Evolutionary conservation across 2,329 filamentous ascomycete species (phyloP), one percentile per base, ranked within the genome.

Genomic region (Stemphylium beticola): DNA sequence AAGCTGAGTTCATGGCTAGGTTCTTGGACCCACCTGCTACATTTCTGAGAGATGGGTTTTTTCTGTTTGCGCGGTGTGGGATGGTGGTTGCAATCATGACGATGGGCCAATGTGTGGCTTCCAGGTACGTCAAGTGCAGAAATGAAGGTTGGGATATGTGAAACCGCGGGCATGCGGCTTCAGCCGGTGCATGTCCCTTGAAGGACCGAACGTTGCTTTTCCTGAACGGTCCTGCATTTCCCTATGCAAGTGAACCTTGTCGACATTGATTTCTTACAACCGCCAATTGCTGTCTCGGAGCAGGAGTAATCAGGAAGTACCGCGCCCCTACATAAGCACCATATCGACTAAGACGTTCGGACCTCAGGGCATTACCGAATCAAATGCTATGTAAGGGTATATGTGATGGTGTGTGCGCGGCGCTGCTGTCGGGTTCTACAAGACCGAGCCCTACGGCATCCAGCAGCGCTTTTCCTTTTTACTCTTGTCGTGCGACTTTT

Each of bases 401-500:
- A 44, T 50, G 26, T 57, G 45, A 61, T 50, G 61, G 54, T 54
- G 60, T 18, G 53, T 57, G 57, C 54, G 53, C 53, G 48, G 43
- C 45, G 47, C 52, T 51, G 52, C 42, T 57, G 55, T 55, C 59
- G 53, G 52, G 54, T 58, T 64, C 57, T 51, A 62, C 47, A 57
- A 49, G 41, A 49, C 61, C 47, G 54, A 61, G 46, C 38, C 37
- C 51, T 55, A 56, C 61, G 60, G 60, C 61, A 58, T 48, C 29
- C 34, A 38, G 41, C 38, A 50, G 49, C 59, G 55, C 49, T 55
- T 55, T 56, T 20, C 46, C 46, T 29, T 36, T 58, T 32, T 50
- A 18, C 20, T 37, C 53, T 32, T 42, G 43, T 61, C 50, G 63
- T 63, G 59, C 51, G 47, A 61, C 63, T 41, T 47, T 49, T 59